Evolutionary conservation across 345 rosid species (phyloP), one percentile per base, ranked within the genome.

Genomic region (Acer campestre): DNA sequence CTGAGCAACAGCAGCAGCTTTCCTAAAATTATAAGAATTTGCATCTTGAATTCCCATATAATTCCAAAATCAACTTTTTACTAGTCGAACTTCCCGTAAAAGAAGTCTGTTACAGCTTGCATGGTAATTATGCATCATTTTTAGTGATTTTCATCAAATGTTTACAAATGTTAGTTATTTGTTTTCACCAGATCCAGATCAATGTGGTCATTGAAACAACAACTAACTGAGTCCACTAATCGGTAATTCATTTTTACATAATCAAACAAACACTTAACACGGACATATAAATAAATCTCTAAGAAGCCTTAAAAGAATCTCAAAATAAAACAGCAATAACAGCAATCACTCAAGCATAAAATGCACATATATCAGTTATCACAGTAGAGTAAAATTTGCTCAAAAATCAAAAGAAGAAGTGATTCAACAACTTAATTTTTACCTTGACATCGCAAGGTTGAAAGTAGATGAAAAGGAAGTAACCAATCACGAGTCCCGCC

Each of bases 371-470:
- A 59, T 6, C 63, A 46, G 49, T 46, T 46, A 46, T 46, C 13
- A 10, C 49, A 46, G 49, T 46, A 46, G 49, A 46, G 2, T 10
- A 46, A 46, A 46, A 46, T 10, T 46, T 11, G 49, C 58, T 53
- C 58, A 17, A 53, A 38, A 35, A 61, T 17, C 38, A 73, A 31
- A 55, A 40, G 35, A 53, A 74, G 64, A 51, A 11, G 58, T 35
- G 6, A 18, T 35, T 10, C 27, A 22, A 53, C 46, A 18, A 10
- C 31, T 14, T 55, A 48, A 56, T 48, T 68, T 59, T 27, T 38
- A 87, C 99, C 97, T 94, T 88, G 14, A 96, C 98, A 65, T 91
- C 91, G 80, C 72, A 68, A 35, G 98, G 93, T 79, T 84, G 94
- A 78, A 87, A 76, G 85, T 88, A 94, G 80, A 94, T 91, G 91